Conservation (phyloP, 257 asterid genomes). For the Vinca minor region DNA sequence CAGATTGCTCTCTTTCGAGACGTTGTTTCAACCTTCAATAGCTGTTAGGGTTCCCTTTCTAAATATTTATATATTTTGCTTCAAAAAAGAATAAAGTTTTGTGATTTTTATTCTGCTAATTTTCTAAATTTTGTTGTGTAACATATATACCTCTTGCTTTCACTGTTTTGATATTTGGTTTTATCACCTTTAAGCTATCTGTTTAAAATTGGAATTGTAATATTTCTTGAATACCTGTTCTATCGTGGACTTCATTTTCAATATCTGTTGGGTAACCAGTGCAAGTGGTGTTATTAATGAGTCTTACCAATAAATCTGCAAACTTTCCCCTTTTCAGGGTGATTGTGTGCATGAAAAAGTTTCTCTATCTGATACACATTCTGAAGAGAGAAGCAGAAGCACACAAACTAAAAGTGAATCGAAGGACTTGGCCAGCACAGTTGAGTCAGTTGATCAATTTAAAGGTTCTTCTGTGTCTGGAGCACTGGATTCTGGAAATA, state of each 20-base stretch:
- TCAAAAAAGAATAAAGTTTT: background rate
- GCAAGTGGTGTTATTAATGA: background rate
- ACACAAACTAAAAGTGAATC: slow-evolving; percentile 27
- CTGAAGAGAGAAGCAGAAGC: slow-evolving; percentile 36
- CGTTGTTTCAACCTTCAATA: background rate
- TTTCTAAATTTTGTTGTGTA: background rate
- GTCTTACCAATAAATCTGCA: background rate
- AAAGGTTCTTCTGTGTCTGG: slow-evolving; percentile 39
- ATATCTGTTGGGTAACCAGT: background rate
- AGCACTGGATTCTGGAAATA: slow-evolving; percentile 37
- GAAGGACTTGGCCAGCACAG: slow-evolving; percentile 30
- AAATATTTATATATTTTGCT: background rate
- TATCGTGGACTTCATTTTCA: background rate
- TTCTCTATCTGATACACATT: slow-evolving; percentile 30
- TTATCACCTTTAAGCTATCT: background rate
- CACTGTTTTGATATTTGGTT: background rate
- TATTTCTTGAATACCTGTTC: background rate
- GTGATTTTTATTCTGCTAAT: background rate
- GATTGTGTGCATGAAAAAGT: slow-evolving; percentile 34
- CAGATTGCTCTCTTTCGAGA: background rate
- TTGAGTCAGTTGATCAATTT: slow-evolving; percentile 42
- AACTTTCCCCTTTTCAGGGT: slow-evolving; percentile 36
- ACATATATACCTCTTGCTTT: background rate
- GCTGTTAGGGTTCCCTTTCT: background rate
- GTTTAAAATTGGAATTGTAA: background rate